Evolutionary conservation across 2,329 filamentous ascomycete genomes (phyloP).

Genomic region (Ampelomyces quisqualis): DNA sequence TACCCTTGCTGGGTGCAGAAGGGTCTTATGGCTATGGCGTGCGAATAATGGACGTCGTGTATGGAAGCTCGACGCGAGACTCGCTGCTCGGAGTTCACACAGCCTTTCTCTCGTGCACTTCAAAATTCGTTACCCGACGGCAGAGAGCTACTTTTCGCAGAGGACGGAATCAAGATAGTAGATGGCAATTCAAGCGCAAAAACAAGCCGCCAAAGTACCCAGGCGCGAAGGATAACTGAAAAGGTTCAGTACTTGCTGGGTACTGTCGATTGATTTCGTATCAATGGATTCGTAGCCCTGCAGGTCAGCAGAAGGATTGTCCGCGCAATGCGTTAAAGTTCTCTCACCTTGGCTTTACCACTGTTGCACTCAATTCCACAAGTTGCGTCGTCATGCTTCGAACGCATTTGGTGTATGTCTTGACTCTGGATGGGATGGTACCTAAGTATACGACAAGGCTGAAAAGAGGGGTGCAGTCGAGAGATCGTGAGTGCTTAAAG

Average conservation of each 20-base stretch:
- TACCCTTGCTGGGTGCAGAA: conserved; percentile 15
- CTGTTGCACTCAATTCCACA: conserved; percentile 13
- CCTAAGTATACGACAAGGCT: conserved; percentile 25
- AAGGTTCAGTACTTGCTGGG: conserved; percentile 1
- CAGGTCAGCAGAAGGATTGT: not conserved
- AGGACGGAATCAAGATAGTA: not conserved
- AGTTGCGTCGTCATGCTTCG: not conserved
- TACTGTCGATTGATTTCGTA: conserved; percentile 4
- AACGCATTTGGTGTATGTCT: not conserved
- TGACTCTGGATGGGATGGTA: conserved; percentile 4
- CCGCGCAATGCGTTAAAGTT: conserved; percentile 14
- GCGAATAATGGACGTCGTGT: conserved; percentile 16
- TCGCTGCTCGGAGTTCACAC: conserved; percentile 3
- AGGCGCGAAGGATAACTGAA: conserved; percentile 13
- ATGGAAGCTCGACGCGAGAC: conserved; percentile 10
- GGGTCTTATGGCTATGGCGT: conserved; percentile 11
- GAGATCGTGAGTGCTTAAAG: conserved; percentile 7
- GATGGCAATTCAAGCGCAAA: not conserved
- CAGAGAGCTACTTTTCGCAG: not conserved
- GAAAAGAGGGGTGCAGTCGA: conserved; percentile 6
- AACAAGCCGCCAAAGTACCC: conserved; percentile 16
- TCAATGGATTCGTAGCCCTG: conserved; percentile 14
- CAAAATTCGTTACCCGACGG: conserved; percentile 6
- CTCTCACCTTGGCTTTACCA: conserved; percentile 1
- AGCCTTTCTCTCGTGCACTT: not conserved